Base-by-base conservation (phyloP, 2,329 filamentous ascomycete species). In the Fusarium austroafricanum region DNA sequence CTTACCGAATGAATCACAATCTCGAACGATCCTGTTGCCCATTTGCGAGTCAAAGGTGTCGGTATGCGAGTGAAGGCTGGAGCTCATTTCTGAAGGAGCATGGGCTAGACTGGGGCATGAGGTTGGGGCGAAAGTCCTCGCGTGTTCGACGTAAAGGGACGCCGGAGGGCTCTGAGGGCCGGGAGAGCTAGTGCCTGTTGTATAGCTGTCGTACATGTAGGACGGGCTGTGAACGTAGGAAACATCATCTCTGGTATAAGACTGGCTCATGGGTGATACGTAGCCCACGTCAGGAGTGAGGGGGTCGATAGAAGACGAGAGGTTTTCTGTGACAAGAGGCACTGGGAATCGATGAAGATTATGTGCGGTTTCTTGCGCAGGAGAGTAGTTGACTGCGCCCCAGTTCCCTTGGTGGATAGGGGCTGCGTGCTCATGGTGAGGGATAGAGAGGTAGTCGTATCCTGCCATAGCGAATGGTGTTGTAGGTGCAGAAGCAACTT, bases 91-190 rank as follows among this genome's bases (percentile, higher is more conserved):
- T 6, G 87, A 89, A 10, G 84, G 83, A n/a, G 85, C 82, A 70
- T 89, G 89, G 65, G 85, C 83, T 37, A 88, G 82, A 65, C 87
- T 83, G n/a, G 87, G 87, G 71, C 85, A 90, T 15, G 88, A 87
- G 6, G 85, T 87, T 39, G 86, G 85, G 15, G 83, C 84, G 67
- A 84, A 82, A 55, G 60, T 65, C 47, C 81, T 79, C 21, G 67
- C 59, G 65, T 86, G 84, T 59, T 87, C 86, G 66, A 88, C 82
- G 75, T 88, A 83, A 65, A 89, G 83, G 59, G 81, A 82, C 11
- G 83, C 79, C 8, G 83, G 82, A 10, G 87, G 86, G 71, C 86
- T 89, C 56, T 86, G 86, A 17, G 86, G 82, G 4, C 84, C 80
- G 3, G 84, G 82, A 5, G 87, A 87, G 70, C 78, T 82, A 57